Base-by-base conservation (phyloP, 257 asterid genomes). In the Salvia rosmarinus region DNA sequence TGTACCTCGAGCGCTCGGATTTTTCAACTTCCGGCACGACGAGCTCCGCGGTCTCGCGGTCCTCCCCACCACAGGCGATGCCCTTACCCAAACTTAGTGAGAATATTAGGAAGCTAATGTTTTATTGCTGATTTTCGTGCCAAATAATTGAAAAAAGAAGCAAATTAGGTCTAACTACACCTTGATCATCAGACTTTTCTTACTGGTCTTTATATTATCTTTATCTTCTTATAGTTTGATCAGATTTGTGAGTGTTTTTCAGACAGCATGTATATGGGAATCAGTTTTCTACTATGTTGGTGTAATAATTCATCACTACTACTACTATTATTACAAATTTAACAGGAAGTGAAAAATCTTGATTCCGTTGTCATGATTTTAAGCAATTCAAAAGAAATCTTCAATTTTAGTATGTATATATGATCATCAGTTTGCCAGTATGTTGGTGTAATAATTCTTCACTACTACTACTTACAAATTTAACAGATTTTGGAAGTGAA, bases 1-100 rank as follows among this genome's bases (percentile, higher is more conserved):
- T 95, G 40, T 95, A 92, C 77, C 90, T 90, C 6, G 96, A 92
- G 1, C 86, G 91, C 3, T 70, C 86, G 0, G 98, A 88, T 30
- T 69, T 74, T 4, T 67, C 74, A 5, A 50, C 77, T 32, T 30
- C 76, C 21, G 28, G 5, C 9, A 20, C 62, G 4, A 37, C 47
- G 0, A 9, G 69, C 11, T 55, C 83, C 28, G 35, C 81, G 2
- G 39, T 90, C 14, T 82, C 96, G 7, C 84, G 96, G 7, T 70
- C 92, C 5, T 80, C 89, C 4, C 85, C 88, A 0, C 92, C 94
- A 0, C 78, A 82, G 83, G 67, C 95, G 34, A 75, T 67, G 64
- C 96, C 98, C 65, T 83, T 95, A 49, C 99, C 99, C 9, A 84
- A 83, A 75, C 96, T 95, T 42, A 81, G 70, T 79, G 98, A 91